Evolutionary conservation across 139 green algal species (phyloP).

Genomic region (Pseudopediastrum boryanum): DNA sequence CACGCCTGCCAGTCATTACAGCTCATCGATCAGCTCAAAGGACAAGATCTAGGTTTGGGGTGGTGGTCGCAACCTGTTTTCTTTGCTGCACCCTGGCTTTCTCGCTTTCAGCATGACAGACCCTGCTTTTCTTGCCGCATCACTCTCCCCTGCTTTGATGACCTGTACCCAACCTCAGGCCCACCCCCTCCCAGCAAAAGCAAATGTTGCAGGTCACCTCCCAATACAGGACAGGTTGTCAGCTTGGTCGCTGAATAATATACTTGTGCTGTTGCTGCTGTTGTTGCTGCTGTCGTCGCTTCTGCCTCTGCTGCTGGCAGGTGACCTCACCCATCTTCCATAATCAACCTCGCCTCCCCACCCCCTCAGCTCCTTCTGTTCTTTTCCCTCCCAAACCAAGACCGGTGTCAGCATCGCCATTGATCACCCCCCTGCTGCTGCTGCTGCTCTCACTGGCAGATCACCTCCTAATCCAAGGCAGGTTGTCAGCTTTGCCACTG

Average conservation of each 20-base stretch:
- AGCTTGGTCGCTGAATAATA: not conserved
- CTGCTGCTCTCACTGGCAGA: not conserved
- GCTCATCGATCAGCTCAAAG: too few species aligned
- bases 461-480: not conserved
- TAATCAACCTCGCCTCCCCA: not conserved
- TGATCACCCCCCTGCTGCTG: constrained; percentile 69
- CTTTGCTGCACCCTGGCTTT: too few species aligned
- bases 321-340: not conserved
- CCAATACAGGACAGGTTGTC: not conserved
- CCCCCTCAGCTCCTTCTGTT: not conserved
- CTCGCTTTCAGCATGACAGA: too few species aligned
- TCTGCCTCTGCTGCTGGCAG: not conserved
- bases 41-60: too few species aligned
- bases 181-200: not conserved
- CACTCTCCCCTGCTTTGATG: too few species aligned
- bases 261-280: too few species aligned
- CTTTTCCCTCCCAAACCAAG: constrained; percentile 48
- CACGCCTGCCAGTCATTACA: too few species aligned
- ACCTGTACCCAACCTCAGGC: not conserved
- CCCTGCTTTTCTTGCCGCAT: too few species aligned
- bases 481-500: not conserved
- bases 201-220: not conserved
- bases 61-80: too few species aligned
- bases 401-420: constrained; percentile 63
- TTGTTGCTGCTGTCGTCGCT: too few species aligned